phyloP scores from a whole-genome alignment of 1,139 yeast genomes.

The Geotrichum fermentans region DNA sequence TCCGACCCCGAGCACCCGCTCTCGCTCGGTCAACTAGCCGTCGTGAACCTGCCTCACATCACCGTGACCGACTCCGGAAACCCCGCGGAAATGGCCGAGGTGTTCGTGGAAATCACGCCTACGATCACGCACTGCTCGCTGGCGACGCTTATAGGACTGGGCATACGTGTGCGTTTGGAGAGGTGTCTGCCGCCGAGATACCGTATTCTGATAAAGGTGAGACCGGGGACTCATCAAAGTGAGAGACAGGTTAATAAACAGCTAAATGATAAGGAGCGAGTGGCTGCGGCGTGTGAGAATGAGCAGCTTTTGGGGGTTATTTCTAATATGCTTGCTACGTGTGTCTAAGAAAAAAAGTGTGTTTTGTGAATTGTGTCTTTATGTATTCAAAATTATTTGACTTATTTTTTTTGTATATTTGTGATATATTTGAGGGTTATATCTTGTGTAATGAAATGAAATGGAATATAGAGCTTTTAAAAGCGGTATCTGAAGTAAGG shows the following conservation, averaged over 20 bases:
- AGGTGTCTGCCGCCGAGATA: constrained; percentile 82
- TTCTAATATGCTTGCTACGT: constrained; percentile 84
- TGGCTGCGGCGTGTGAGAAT: constrained; percentile 97
- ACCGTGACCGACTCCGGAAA: constrained; percentile 54
- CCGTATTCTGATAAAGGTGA: constrained; percentile 71
- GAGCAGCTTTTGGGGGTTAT: constrained; percentile 85
- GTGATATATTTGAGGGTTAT: not conserved
- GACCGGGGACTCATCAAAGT: constrained; percentile 92
- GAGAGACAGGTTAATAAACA: constrained; percentile 95
- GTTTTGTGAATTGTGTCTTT: not conserved
- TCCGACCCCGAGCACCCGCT: constrained; percentile 98
- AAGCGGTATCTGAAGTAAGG: constrained; percentile 15
- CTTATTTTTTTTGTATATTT: not conserved
- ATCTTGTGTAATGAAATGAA: too few relatives aligned
- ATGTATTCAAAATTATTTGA: not conserved
- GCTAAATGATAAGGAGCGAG: constrained; percentile 93
- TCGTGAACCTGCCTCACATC: constrained; percentile 81
- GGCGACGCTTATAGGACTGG: constrained; percentile 93
- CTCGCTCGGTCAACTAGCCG: constrained; percentile 90
- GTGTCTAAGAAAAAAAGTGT: constrained; percentile 35
- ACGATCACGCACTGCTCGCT: constrained; percentile 96
- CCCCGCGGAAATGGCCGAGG: constrained; percentile 60
- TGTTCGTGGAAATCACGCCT: constrained; percentile 83
- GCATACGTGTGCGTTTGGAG: constrained; percentile 86
- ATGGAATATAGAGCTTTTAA: not conserved